Conservation (phyloP, 2,329 filamentous ascomycete species). For the Thelonectria blattea region DNA sequence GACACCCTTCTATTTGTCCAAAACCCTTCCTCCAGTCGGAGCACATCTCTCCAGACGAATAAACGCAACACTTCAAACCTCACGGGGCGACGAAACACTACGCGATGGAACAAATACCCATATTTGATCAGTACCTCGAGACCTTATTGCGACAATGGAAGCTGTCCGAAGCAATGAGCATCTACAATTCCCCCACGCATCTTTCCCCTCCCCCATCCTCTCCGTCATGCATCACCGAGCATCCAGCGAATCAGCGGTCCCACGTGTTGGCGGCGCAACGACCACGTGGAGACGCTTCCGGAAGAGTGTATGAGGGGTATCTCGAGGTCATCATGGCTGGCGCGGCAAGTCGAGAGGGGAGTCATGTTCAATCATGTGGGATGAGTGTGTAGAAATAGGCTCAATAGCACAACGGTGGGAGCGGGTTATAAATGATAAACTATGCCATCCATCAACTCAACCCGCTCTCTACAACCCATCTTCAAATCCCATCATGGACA, state of each 20-base stretch:
- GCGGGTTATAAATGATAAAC: conserved; percentile 19
- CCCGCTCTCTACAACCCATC: conserved; percentile 5
- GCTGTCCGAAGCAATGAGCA: too few species aligned
- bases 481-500: conserved; percentile 40
- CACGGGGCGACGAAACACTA: too few species aligned
- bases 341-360: conserved; percentile 27
- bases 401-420: background rate
- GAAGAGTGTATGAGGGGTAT: conserved; percentile 16
- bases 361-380: background rate
- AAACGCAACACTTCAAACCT: too few species aligned
- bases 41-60: too few species aligned
- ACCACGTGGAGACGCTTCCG: conserved; percentile 15
- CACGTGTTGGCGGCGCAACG: conserved; percentile 34
- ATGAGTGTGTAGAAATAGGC: conserved; percentile 25
- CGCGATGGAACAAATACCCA: too few species aligned
- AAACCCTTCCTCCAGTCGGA: too few species aligned
- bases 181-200: too few species aligned
- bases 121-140: too few species aligned
- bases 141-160: too few species aligned
- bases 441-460: background rate
- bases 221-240: too few species aligned
- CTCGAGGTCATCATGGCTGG: conserved; percentile 12
- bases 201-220: too few species aligned
- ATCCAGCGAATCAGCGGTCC: conserved; percentile 38
- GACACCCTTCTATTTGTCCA: too few species aligned